Percentiles rank a stretch among this genome's conserved stretches.
These are phyloP conservation scores for Secale cereale DNA, from an alignment of 176 grass and related monocot genomes.

Conservation along the genomic window DNA sequence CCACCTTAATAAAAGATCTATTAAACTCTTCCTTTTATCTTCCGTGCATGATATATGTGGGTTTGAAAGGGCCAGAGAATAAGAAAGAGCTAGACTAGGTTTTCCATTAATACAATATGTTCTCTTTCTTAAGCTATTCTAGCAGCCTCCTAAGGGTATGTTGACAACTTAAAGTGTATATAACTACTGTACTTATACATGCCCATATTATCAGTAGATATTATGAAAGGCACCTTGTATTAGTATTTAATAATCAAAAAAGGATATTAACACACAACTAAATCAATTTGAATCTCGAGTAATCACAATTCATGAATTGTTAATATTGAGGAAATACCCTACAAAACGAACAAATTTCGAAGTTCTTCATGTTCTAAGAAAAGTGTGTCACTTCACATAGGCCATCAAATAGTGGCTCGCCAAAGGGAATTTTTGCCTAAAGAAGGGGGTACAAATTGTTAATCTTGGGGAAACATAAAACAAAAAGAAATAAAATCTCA, in stretches of 20 bases:
- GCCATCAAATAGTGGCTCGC: not conserved
- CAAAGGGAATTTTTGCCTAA: not conserved
- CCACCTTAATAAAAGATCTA: not conserved
- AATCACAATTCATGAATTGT: no score
- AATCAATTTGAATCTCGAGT: no score
- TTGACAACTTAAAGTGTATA: no score
- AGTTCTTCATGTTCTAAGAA: not conserved
- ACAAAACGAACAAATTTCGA: not conserved
- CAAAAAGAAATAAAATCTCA: not conserved
- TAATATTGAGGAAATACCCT: no score
- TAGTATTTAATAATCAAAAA: not conserved
- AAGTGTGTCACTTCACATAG: not conserved
- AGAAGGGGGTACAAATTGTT: not conserved
- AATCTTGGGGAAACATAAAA: not conserved
- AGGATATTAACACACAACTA: not conserved
- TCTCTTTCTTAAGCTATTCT: not conserved
- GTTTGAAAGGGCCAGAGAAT: not conserved
- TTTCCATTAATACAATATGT: not conserved
- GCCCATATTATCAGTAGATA: not conserved
- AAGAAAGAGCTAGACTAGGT: not conserved
- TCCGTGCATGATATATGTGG: not conserved
- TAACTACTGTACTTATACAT: not conserved
- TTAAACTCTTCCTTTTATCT: not conserved
- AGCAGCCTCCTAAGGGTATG: not conserved
- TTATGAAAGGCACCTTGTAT: not conserved